Evolutionary conservation across 169 alveolate genomes (phyloP).

Genomic region (Eimeria necatrix): DNA sequence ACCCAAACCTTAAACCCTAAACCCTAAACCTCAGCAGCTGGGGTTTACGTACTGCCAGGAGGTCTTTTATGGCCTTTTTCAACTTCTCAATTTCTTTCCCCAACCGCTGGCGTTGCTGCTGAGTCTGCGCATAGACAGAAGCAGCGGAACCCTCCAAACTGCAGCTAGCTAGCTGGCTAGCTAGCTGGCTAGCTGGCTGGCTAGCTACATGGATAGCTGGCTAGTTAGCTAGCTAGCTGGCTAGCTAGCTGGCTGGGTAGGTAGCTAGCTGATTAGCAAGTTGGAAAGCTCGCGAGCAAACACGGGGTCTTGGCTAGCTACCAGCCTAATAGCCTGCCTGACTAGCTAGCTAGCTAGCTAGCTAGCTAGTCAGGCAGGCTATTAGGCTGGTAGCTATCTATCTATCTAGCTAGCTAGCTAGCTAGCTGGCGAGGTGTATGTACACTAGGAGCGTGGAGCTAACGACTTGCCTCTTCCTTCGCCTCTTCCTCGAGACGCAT

Average conservation of each 20-base stretch:
- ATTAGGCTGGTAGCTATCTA: too few species aligned
- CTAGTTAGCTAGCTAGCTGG: background rate
- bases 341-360: too few species aligned
- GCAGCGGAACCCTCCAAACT: background rate
- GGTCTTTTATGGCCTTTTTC: conserved; percentile 38
- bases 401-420: background rate
- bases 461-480: conserved; percentile 37
- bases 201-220: background rate
- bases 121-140: background rate
- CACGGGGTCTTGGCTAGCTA: too few species aligned
- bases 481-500: conserved; percentile 24
- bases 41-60: background rate
- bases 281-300: too few species aligned
- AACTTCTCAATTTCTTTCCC: background rate
- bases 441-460: background rate
- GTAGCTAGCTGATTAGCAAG: background rate
- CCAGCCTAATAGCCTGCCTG: too few species aligned
- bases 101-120: conserved; percentile 30
- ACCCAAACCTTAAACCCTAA: background rate
- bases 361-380: too few species aligned
- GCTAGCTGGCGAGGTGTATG: conserved; percentile 4
- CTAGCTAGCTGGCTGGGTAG: background rate
- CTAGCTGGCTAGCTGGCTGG: conserved; percentile 1
- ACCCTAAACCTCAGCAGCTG: background rate
- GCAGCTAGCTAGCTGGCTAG: background rate